Evolutionary conservation across 345 rosid genomes (phyloP).

Genomic region (Aquilaria yunnanensis): DNA sequence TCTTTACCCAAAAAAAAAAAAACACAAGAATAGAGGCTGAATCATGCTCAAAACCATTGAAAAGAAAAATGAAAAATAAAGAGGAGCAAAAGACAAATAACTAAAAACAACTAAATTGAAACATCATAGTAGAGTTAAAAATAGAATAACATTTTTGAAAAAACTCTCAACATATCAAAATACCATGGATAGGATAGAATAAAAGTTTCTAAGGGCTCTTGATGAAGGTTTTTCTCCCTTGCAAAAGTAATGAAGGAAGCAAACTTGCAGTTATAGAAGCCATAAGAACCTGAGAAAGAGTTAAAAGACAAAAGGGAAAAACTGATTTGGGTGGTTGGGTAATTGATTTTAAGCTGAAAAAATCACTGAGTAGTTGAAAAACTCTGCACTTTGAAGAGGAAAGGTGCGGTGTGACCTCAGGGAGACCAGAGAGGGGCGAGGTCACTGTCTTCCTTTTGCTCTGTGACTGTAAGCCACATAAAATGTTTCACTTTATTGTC

Average conservation of each 20-base stretch:
- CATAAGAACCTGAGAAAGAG: constrained; percentile 30
- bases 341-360: constrained; percentile 1
- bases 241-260: constrained; percentile 37
- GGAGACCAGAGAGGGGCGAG: too few species aligned
- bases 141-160: too few species aligned
- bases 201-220: constrained; percentile 29
- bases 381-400: too few species aligned
- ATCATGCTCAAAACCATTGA: neutral
- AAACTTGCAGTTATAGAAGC: constrained; percentile 48
- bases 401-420: too few species aligned
- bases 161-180: neutral
- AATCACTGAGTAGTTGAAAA: too few species aligned
- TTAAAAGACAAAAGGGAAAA: neutral
- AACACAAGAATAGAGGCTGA: neutral
- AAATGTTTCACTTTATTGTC: too few species aligned
- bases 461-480: too few species aligned
- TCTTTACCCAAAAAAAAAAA: too few species aligned
- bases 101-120: neutral
- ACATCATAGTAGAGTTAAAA: neutral
- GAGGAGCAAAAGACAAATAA: too few species aligned
- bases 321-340: neutral
- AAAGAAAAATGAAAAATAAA: too few species aligned
- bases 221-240: constrained; percentile 28
- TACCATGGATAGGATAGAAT: constrained; percentile 36
- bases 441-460: too few species aligned